Percentiles rank a stretch among this genome's conserved stretches.
Evolutionary conservation across 2,329 filamentous ascomycete genomes (phyloP).

Genomic region (Aureobasidium mangrovei): DNA sequence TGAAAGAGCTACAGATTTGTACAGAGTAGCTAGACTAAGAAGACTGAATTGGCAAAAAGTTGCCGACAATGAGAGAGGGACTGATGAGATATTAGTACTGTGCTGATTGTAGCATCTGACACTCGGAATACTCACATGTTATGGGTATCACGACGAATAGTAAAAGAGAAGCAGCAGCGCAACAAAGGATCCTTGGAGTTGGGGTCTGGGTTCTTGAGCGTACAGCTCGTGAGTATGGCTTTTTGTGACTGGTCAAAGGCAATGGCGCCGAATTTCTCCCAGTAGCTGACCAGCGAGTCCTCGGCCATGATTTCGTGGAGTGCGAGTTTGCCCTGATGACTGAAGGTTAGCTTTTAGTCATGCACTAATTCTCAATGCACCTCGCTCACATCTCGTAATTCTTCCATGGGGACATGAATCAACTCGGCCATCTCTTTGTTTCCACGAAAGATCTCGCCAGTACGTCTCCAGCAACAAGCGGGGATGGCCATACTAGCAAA

Average conservation of each 20-base stretch:
- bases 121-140: conserved; percentile 65
- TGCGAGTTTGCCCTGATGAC: conserved; percentile 72
- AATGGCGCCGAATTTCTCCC: conserved; percentile 98
- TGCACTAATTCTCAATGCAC: too few relatives aligned
- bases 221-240: conserved; percentile 87
- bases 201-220: conserved; percentile 67
- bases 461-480: conserved; percentile 92
- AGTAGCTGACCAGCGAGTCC: conserved; percentile 90
- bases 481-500: conserved; percentile 99
- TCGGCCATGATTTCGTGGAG: conserved; percentile 94
- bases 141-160: conserved; percentile 86
- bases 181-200: conserved; percentile 63
- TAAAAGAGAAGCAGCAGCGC: conserved; percentile 95
- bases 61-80: conserved; percentile 89
- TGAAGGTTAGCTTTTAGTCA: background rate
- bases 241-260: conserved; percentile 93
- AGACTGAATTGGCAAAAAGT: conserved; percentile 83
- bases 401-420: conserved; percentile 85
- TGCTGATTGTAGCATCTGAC: background rate
- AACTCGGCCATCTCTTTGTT: conserved; percentile 99
- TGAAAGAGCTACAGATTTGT: background rate
- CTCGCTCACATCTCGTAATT: conserved; percentile 69
- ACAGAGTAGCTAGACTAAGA: background rate
- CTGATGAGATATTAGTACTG: conserved; percentile 37
- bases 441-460: conserved; percentile 91